Evolutionary conservation across 345 rosid genomes (phyloP).

Genomic region (Alliaria petiolata): DNA sequence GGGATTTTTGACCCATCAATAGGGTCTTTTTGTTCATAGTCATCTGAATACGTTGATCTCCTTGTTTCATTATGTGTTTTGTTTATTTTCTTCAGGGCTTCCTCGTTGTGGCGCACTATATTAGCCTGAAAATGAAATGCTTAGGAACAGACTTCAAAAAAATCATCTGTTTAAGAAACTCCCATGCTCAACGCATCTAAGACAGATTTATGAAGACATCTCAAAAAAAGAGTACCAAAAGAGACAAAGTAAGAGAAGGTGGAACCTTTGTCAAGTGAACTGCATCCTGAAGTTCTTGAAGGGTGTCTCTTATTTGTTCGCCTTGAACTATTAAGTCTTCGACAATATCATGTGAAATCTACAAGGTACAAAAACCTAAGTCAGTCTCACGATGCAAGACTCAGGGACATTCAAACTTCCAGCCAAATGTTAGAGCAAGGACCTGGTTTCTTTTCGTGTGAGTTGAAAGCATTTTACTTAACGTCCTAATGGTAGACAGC

Average conservation of each 20-base stretch:
- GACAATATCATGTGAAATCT: constrained; percentile 77
- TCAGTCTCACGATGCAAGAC: background rate
- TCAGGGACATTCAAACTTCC: background rate
- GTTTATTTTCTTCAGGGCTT: constrained; percentile 50
- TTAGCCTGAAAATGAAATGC: constrained; percentile 49
- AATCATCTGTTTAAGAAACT: background rate
- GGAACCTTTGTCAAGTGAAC: constrained; percentile 78
- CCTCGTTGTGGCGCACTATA: constrained; percentile 74
- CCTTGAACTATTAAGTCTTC: constrained; percentile 80
- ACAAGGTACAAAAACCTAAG: constrained; percentile 16
- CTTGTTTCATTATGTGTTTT: constrained; percentile 41
- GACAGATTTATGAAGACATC: background rate
- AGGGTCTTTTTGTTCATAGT: constrained; percentile 29
- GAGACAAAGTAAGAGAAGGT: background rate
- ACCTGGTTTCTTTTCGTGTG: constrained; percentile 82
- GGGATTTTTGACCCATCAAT: constrained; percentile 28
- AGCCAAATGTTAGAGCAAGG: constrained; percentile 8
- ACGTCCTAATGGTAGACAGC: constrained; percentile 71
- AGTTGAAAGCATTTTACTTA: constrained; percentile 72
- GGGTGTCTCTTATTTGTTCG: constrained; percentile 59
- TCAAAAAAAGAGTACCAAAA: background rate
- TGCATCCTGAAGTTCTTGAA: constrained; percentile 90
- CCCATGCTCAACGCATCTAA: background rate
- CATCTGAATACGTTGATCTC: constrained; percentile 47
- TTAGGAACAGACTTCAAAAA: background rate